Base-by-base conservation (phyloP, 23 red algal genomes). In the Cyanidiococcus yangmingshanensis region DNA sequence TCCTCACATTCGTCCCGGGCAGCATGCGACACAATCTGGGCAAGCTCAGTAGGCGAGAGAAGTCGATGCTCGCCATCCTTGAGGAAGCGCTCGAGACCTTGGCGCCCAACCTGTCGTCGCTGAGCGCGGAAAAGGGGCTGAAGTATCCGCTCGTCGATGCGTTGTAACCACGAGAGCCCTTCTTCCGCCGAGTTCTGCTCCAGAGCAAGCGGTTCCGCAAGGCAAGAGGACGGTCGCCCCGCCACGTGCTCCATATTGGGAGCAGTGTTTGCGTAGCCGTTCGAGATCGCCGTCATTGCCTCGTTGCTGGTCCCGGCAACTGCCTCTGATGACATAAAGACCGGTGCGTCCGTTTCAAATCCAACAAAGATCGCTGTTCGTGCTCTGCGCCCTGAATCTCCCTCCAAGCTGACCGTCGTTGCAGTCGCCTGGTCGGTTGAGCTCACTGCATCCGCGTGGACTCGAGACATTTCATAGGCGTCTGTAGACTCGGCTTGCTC, bases 401-500 rank as follows among this genome's bases (percentile, higher is more conserved):
- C 63, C 63, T 7, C 63, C 7, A 54, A 54, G 45, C 45, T 54
- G 12, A 54, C 45, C 45, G 45, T 54, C 12, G 45, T 54, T 21
- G 45, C 45, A 15, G 45, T 21, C 21, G n/a, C 63, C n/a, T 35
- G 63, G 27, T 71, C 63, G 3, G n/a, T 35, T 25, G 63, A 71
- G 32, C 63, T 71, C 27, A 71, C 63, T 2, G 63, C 21, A 7
- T 71, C 63, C 16, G 63, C 63, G 63, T 71, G 63, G 16, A 71
- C 63, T 29, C 63, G 63, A 7, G 63, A 71, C 32, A 71, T 71
- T 35, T 71, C 63, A 35, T 35, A 71, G n/a, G 7, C 50, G 1
- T 50, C 31, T 40, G 39, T 39, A 1, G 78, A 50, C 24, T 81
- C 78, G 0, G 78, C 78, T 1, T 71, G 58, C 71, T 98, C 94